Percentiles rank a stretch among this genome's conserved stretches.
phyloP scores from a whole-genome alignment of 1,284 basidiomycete genomes.

The Cystobasidiaceae sp. region DNA sequence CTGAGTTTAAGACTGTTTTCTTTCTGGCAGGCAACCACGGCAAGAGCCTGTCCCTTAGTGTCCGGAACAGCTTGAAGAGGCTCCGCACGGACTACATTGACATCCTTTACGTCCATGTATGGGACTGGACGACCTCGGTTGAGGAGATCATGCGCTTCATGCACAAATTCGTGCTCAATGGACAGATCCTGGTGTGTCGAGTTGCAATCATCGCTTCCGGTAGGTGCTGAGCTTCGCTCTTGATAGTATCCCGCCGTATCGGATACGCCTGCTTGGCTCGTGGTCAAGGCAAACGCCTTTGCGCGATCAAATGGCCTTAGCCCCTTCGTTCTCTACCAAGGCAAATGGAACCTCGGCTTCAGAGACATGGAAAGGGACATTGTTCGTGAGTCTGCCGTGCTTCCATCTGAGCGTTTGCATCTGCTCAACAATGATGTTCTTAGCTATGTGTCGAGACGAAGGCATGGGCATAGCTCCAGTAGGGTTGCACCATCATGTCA shows the following conservation, averaged over 20 bases:
- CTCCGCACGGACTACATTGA: no score
- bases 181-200: constrained; percentile 54
- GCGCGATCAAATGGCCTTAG: constrained; percentile 52
- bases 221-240: no score
- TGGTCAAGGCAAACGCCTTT: constrained; percentile 53
- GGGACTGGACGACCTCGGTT: constrained; percentile 53
- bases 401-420: no score
- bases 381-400: constrained; percentile 45
- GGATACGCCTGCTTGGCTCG: constrained; percentile 57
- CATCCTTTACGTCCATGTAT: no score
- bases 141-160: constrained; percentile 57
- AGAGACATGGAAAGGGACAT: constrained; percentile 59
- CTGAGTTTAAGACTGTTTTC: background rate
- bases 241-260: constrained; percentile 51
- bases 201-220: no score
- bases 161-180: constrained; percentile 50
- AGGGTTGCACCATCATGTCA: no score
- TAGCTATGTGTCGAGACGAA: constrained; percentile 52
- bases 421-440: background rate
- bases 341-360: constrained; percentile 52
- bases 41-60: constrained; percentile 52
- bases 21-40: constrained; percentile 44
- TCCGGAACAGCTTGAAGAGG: constrained; percentile 34
- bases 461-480: constrained; percentile 49
- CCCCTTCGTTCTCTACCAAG: constrained; percentile 58